Evolutionary conservation across 768 basidiomycete genomes (phyloP).

Genomic region (Fomitopsis pulvina): DNA sequence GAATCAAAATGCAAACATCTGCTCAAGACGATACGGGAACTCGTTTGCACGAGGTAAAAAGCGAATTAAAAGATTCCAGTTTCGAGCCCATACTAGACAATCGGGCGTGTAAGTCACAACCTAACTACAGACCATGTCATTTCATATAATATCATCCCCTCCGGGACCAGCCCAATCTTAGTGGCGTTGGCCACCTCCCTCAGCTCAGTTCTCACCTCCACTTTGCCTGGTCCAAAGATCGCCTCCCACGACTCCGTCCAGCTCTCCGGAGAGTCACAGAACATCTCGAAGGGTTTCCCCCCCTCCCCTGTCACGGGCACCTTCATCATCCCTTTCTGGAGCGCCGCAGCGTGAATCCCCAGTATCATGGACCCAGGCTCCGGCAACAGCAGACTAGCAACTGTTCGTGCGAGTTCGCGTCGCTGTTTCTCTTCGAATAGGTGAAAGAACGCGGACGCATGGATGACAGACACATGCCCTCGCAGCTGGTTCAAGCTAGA

Average conservation of each 20-base stretch:
- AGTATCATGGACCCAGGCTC: slow-evolving; percentile 40
- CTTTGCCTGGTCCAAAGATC: slow-evolving; percentile 28
- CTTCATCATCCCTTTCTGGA: slow-evolving; percentile 24
- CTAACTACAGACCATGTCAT: not conserved
- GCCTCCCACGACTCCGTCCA: slow-evolving; percentile 33
- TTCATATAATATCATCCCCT: not conserved
- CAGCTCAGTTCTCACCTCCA: slow-evolving; percentile 20
- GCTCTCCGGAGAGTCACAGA: slow-evolving; percentile 30
- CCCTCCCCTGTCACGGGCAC: not conserved
- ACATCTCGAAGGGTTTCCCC: slow-evolving; percentile 14
- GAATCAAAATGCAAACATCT: too few species aligned
- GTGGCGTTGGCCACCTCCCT: not conserved
- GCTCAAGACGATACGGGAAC: too few species aligned
- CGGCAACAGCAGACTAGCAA: slow-evolving; percentile 36
- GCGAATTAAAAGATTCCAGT: too few species aligned
- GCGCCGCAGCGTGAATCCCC: slow-evolving; percentile 32
- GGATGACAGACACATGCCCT: slow-evolving; percentile 26
- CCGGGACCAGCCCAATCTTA: not conserved
- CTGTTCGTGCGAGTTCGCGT: slow-evolving; percentile 30
- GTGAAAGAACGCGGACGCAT: slow-evolving; percentile 40
- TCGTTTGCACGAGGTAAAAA: too few species aligned
- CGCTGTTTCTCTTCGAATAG: slow-evolving; percentile 37
- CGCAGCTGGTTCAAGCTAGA: slow-evolving; percentile 31
- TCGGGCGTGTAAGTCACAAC: too few species aligned
- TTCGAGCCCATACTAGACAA: too few species aligned